These are phyloP conservation scores for Bathelium albidoporum DNA, from an alignment of 495 filamentous ascomycete genomes.

Conservation along the genomic window DNA sequence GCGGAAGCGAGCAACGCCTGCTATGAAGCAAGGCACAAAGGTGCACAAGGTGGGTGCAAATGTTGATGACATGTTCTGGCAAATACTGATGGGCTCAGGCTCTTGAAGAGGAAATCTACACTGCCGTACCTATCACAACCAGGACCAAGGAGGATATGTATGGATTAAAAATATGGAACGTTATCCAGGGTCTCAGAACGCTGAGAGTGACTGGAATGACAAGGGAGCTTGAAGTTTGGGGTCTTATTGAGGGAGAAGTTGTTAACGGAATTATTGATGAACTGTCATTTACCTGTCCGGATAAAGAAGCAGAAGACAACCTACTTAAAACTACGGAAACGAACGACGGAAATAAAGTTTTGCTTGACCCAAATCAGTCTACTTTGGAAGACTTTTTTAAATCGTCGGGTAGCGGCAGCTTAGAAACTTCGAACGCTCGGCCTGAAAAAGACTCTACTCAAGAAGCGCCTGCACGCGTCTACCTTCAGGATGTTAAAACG, in stretches of 20 bases:
- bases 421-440: not conserved
- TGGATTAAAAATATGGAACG: constrained; percentile 82
- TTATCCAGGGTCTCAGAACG: constrained; percentile 72
- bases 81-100: not conserved
- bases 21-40: constrained; percentile 69
- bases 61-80: too few species aligned
- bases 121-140: constrained; percentile 59
- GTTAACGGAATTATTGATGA: constrained; percentile 88
- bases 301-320: constrained; percentile 51
- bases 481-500: constrained; percentile 86
- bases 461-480: constrained; percentile 28
- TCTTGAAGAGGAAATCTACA: constrained; percentile 77
- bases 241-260: constrained; percentile 66
- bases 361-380: constrained; percentile 41
- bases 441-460: constrained; percentile 2
- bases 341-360: constrained; percentile 8
- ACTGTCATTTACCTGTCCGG: constrained; percentile 66
- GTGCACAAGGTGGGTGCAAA: constrained; percentile 52
- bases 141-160: constrained; percentile 69
- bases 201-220: constrained; percentile 72
- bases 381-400: constrained; percentile 17
- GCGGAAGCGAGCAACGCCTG: constrained; percentile 57
- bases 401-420: constrained; percentile 9
- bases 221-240: constrained; percentile 90
- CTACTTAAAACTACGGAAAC: constrained; percentile 7